Base-by-base conservation (phyloP, 1,284 basidiomycete genomes). In the Rhizopogon parksii region DNA sequence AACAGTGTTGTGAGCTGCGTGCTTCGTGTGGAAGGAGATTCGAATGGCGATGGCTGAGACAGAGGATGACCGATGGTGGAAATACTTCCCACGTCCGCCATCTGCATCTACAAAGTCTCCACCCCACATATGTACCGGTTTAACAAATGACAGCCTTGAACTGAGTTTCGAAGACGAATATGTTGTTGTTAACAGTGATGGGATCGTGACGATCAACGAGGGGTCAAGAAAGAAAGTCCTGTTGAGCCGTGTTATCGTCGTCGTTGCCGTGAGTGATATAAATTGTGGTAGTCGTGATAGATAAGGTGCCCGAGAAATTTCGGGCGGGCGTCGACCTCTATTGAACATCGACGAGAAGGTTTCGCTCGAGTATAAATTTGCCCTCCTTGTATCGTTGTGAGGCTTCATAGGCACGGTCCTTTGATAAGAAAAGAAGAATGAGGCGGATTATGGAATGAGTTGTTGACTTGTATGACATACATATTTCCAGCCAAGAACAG, bases 351-450 rank as follows among this genome's bases (percentile, higher is more conserved):
- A 83, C 75, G 60, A 95, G 84, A 62, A 94, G 77, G 64, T 90
- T 90, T 63, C 91, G 86, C 71, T 99, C 95, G 53, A 99, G 86
- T 67, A 99, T 98, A 68, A 83, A 97, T 74, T 95, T 95, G 67
- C 93, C 93, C 74, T 99, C 95, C 68, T 99, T 99, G 79, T 99
- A 99, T 70, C 91, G 93, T 76, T 99, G 95, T 11, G 82, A 78
- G 6, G 76, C 64, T 63, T 96, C 93, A 66, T 86, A 97, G 5
- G 95, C 95, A 51, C 82, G 81, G 68, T 96, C 95, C 95, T 96
- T 63, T 30, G 14, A 42, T 36, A 4, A 35, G 8, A 36, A n/a
- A 32, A 36, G 37, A 32, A 43, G n/a, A n/a, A 45, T 45, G 42
- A 43, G 40, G 40, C 27, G 48, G 48, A 46, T 43, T 34, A n/a